phyloP scores from a whole-genome alignment of 2,329 filamentous ascomycete species.

The Ophiostoma piceae region DNA sequence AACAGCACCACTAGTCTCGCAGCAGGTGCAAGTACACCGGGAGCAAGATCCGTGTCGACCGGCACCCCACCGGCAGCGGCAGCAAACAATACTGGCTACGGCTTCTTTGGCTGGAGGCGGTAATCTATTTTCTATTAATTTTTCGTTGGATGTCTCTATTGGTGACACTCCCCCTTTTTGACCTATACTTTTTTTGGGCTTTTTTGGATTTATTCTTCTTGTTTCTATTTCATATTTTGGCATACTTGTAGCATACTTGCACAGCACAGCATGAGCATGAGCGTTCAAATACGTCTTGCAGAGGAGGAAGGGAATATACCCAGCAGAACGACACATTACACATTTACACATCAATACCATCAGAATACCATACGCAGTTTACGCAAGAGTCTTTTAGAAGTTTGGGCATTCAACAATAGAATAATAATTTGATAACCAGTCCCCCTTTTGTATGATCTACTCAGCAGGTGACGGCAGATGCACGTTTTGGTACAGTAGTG shows the following conservation, averaged over 20 bases:
- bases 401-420: neutral
- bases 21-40: neutral
- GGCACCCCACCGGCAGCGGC: neutral
- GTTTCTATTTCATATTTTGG: neutral
- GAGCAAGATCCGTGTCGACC: neutral
- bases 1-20: constrained; percentile 6
- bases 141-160: neutral
- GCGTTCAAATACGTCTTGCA: neutral
- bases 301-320: constrained; percentile 5
- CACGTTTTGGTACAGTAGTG: neutral
- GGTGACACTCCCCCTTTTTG: neutral
- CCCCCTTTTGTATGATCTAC: neutral
- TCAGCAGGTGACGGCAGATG: neutral
- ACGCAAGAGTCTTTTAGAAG: neutral
- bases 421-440: neutral
- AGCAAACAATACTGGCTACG: constrained; percentile 11
- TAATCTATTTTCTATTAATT: neutral
- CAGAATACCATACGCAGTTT: neutral
- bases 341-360: neutral
- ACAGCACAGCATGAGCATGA: constrained; percentile 2
- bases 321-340: constrained; percentile 11
- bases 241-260: neutral
- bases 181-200: neutral
- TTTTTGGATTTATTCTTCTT: neutral
- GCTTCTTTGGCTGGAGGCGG: constrained; percentile 17